These are phyloP conservation scores for Stropharia rugosoannulata DNA, from an alignment of 768 basidiomycete species.

Conservation along the genomic window DNA sequence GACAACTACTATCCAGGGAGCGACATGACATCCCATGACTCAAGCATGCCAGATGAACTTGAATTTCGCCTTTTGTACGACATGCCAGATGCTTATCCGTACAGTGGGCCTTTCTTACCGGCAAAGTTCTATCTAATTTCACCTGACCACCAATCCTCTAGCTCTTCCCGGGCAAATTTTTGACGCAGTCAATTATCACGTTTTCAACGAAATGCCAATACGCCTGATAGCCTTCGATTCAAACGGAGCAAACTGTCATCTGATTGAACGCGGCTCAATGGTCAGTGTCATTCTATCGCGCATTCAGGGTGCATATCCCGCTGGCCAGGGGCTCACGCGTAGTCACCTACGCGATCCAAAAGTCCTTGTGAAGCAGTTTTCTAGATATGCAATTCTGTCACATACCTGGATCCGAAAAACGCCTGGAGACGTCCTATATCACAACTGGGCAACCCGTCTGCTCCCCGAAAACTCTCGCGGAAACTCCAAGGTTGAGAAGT, in stretches of 20 bases:
- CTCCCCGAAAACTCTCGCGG: background rate
- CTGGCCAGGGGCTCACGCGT: background rate
- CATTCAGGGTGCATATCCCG: background rate
- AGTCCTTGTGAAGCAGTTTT: background rate
- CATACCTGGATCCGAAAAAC: slow-evolving; percentile 1
- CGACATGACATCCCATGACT: too few species aligned
- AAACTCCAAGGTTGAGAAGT: background rate
- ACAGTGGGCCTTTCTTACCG: background rate
- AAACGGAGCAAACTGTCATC: background rate
- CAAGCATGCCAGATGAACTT: too few species aligned
- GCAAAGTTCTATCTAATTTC: background rate
- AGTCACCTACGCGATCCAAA: background rate
- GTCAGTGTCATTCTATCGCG: background rate
- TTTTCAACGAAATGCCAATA: background rate
- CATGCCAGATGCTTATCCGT: background rate
- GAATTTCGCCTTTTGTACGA: too few species aligned
- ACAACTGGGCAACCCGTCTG: background rate
- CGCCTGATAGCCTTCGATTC: background rate
- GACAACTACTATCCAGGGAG: too few species aligned
- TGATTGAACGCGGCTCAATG: background rate
- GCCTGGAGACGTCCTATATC: background rate
- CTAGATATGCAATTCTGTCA: background rate
- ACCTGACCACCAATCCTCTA: background rate
- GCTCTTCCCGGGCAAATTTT: background rate
- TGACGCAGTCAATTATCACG: background rate